Evolutionary conservation across 345 rosid species (phyloP), one percentile per base, ranked within the genome.

Genomic region (Salix purpurea): DNA sequence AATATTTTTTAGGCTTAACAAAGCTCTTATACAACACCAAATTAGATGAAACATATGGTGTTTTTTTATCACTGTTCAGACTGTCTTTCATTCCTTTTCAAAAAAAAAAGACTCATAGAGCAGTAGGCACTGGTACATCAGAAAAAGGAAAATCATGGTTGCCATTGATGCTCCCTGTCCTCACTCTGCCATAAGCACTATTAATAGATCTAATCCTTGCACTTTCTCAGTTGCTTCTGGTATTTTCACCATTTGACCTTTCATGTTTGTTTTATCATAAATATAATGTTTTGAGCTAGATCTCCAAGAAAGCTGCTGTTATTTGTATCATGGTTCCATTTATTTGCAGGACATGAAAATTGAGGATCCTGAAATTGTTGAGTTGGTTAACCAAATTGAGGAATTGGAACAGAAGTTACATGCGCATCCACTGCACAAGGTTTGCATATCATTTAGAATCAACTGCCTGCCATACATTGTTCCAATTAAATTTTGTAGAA

Each of bases 391-490:
- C 64, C 88, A 88, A 81, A 91, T 92, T 48, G 99, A 94, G 88
- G 92, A 90, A 79, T 74, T 90, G 74, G 99, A 96, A 75, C 83
- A 81, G 83, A 94, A 92, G 83, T 80, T 94, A 69, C 86, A 85
- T 85, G 89, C 89, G 79, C 98, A 96, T 86, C 98, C 98, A 70
- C 74, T 86, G 86, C 91, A 92, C 85, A 93, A 94, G 99, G 98
- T 96, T 79, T 78, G 81, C 52, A 80, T 71, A 10, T 42, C 32
- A 52, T 64, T 65, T 2, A 24, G 62, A 70, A 36, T 72, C 39
- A 56, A 71, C 71, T 21, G 23, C 42, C 67, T 62, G 37, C 37
- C 37, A 34, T 34, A 34, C 37, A 34, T 34, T 54, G 30, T 65
- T 21, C 67, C 32, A 15, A n/a, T 1, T 18, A 69, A 42, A 72